Base-by-base conservation (phyloP, 2,329 filamentous ascomycete genomes). In the Raffaelea arxii region DNA sequence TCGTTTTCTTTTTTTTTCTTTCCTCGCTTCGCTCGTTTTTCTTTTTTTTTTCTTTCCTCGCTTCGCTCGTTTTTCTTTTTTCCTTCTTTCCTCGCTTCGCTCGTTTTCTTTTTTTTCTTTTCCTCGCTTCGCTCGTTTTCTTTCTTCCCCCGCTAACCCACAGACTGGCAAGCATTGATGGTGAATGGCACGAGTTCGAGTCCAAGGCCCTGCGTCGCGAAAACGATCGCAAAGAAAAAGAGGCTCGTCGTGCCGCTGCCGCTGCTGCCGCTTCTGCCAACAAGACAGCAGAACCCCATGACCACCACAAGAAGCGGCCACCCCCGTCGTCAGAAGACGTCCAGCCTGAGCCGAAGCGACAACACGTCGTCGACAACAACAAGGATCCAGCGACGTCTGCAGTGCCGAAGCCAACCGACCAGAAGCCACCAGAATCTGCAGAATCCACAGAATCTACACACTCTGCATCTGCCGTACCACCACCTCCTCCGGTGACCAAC, bases 151-250 rank as follows among this genome's bases (percentile, higher is more conserved):
- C 14, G 38, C 62, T 69, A 58, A 70, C 59, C 54, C 14, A 49
- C 52, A 86, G 85, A 58, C 75, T 98, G 43, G 80, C 83, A 49
- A 71, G 82, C 42, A 75, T 98, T 25, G 80, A 92, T 56, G 92
- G 92, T 21, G 92, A 98, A 57, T 98, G 92, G 92, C 92, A 98
- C 61, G 92, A 98, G 62, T 95, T 97, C 58, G 92, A 98, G 67
- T 94, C 88, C 47, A 98, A 98, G 67, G 90, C 89, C 16, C 72
- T 95, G 23, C 77, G 92, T 25, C 92, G 92, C 55, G 90, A 96
- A 63, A 91, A 89, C 56, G 87, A 92, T 62, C 78, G 78, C 46
- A 72, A 71, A 50, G 74, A 78, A 24, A 68, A 71, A 47, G 75
- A 78, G 46, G 73, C 71, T 7, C 66, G 68, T 4, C 69, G 67